Percentiles rank a stretch among this genome's conserved stretches.
These are phyloP conservation scores for Leccinum variicolor DNA, from an alignment of 768 basidiomycete genomes.

Conservation along the genomic window DNA sequence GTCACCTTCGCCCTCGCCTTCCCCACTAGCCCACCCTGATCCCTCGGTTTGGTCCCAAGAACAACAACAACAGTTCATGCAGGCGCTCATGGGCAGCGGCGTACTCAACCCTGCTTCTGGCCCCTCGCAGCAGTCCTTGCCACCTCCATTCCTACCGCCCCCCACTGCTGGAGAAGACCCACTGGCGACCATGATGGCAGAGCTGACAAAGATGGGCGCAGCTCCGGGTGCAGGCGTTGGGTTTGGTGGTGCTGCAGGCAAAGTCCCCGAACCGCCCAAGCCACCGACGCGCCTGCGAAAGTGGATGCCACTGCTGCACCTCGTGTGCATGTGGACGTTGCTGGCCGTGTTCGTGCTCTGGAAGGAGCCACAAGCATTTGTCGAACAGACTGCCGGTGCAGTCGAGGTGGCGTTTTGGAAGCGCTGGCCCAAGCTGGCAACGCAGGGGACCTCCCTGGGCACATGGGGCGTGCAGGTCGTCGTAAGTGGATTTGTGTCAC, in stretches of 20 bases:
- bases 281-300: slow-evolving; percentile 53
- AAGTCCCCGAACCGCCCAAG: slow-evolving; percentile 26
- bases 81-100: slow-evolving; percentile 49
- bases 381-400: slow-evolving; percentile 33
- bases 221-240: slow-evolving; percentile 15
- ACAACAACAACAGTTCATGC: slow-evolving; percentile 66
- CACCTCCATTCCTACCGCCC: slow-evolving; percentile 1
- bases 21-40: slow-evolving; percentile 36
- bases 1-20: slow-evolving; percentile 15
- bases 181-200: slow-evolving; percentile 42
- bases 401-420: slow-evolving; percentile 43
- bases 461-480: slow-evolving; percentile 52
- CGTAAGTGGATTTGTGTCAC: slow-evolving; percentile 37
- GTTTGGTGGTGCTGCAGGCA: slow-evolving; percentile 14
- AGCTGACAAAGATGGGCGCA: slow-evolving; percentile 25
- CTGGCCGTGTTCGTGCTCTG: slow-evolving; percentile 67
- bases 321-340: slow-evolving; percentile 60
- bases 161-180: slow-evolving; percentile 36
- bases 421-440: slow-evolving; percentile 60
- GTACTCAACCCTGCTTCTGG: slow-evolving; percentile 31
- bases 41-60: slow-evolving; percentile 65
- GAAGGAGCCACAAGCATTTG: slow-evolving; percentile 55
- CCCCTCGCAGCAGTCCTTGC: slow-evolving; percentile 10
- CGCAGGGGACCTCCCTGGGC: slow-evolving; percentile 34
- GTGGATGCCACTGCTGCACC: slow-evolving; percentile 62